Percentiles rank a stretch among this genome's conserved stretches.
These are phyloP conservation scores for Nannizziopsis arthrosporioides DNA, from an alignment of 2,329 filamentous ascomycete genomes.

Conservation along the genomic window DNA sequence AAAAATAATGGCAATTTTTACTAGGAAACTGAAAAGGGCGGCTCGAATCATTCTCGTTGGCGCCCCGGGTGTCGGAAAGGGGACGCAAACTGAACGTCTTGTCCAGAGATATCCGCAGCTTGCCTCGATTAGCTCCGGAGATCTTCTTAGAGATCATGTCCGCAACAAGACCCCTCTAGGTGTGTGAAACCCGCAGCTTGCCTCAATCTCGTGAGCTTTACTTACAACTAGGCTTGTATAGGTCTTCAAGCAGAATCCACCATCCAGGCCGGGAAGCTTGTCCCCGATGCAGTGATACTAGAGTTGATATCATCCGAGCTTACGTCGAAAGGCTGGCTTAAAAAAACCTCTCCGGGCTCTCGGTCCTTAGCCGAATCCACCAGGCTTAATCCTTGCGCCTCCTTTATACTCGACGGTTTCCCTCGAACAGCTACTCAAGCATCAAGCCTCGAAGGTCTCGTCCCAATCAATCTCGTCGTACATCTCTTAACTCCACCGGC, in stretches of 20 bases:
- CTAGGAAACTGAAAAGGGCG: slow-evolving; percentile 56
- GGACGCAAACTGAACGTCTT: slow-evolving; percentile 84
- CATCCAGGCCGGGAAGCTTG: slow-evolving; percentile 80
- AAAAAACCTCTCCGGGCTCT: slow-evolving; percentile 35
- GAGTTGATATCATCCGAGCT: slow-evolving; percentile 87
- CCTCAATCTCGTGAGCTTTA: background rate
- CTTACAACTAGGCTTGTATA: slow-evolving; percentile 28
- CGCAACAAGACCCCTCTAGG: slow-evolving; percentile 75
- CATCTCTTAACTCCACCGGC: slow-evolving; percentile 73
- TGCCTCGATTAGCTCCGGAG: slow-evolving; percentile 83
- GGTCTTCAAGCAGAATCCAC: slow-evolving; percentile 81
- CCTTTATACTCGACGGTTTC: slow-evolving; percentile 93
- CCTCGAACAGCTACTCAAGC: slow-evolving; percentile 80
- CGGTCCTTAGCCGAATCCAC: slow-evolving; percentile 32
- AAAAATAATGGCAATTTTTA: slow-evolving; percentile 8
- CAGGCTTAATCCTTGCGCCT: slow-evolving; percentile 60
- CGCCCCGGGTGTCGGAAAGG: slow-evolving; percentile 93
- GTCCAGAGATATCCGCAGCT: slow-evolving; percentile 79
- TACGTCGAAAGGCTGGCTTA: slow-evolving; percentile 71
- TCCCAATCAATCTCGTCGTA: slow-evolving; percentile 92
- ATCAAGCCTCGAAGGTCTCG: slow-evolving; percentile 59
- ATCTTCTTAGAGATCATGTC: slow-evolving; percentile 85
- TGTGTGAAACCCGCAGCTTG: slow-evolving; percentile 30
- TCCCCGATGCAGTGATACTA: slow-evolving; percentile 82
- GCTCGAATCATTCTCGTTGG: slow-evolving; percentile 91